A percentile compares a stretch with the other conserved stretches of the same genome.
These are phyloP conservation scores for Aspergillus sergii DNA, from an alignment of 2,329 filamentous ascomycete species.

Conservation along the genomic window DNA sequence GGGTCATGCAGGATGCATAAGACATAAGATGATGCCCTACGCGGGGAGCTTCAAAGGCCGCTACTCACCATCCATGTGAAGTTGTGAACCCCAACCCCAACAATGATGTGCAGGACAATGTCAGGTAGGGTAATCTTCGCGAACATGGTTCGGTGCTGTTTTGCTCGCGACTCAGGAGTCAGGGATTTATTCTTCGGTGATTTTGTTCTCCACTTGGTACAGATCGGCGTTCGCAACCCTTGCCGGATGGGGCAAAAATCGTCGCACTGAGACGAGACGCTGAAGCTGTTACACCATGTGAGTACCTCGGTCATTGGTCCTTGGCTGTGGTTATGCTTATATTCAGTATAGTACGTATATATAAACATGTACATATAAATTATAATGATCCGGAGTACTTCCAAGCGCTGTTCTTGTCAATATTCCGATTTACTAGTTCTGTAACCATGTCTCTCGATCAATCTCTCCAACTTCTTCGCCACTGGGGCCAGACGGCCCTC, in stretches of 20 bases:
- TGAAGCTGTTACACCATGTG: constrained; percentile 1
- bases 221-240: constrained; percentile 7
- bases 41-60: neutral
- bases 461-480: constrained; percentile 24
- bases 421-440: neutral
- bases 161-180: neutral
- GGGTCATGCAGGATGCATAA: neutral
- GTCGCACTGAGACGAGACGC: neutral
- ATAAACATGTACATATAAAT: too few species aligned
- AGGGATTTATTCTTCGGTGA: neutral
- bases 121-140: neutral
- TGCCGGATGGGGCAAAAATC: constrained; percentile 4
- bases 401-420: neutral
- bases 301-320: constrained; percentile 1
- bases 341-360: neutral
- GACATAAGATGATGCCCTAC: neutral
- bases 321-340: neutral
- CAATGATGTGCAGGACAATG: neutral
- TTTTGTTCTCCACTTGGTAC: neutral
- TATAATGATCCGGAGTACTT: neutral
- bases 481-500: constrained; percentile 29
- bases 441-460: constrained; percentile 21
- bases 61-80: neutral
- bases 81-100: neutral
- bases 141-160: neutral